These are phyloP conservation scores for Penicillium sp. DNA, from an alignment of 2,329 filamentous ascomycete species.

Conservation along the genomic window DNA sequence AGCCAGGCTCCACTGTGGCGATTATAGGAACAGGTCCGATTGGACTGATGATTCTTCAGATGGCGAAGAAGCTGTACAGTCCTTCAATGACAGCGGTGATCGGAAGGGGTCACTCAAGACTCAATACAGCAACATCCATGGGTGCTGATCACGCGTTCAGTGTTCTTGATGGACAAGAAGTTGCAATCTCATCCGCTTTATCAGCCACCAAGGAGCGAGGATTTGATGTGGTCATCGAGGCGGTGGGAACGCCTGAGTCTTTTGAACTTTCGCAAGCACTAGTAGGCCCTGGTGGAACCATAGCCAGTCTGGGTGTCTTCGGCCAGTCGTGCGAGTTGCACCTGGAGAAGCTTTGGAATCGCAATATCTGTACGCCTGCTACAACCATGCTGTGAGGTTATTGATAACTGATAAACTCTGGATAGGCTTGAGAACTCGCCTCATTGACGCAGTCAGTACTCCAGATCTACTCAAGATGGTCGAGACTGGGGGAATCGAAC, in stretches of 20 bases:
- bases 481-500: slow-evolving; percentile 3
- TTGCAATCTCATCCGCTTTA: slow-evolving; percentile 30
- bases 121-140: slow-evolving; percentile 48
- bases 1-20: slow-evolving; percentile 52
- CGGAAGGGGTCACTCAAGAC: slow-evolving; percentile 50
- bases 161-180: slow-evolving; percentile 35
- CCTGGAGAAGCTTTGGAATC: slow-evolving; percentile 54
- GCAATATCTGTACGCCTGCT: slow-evolving; percentile 47
- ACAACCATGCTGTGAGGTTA: neutral
- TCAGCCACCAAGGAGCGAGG: slow-evolving; percentile 51
- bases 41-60: slow-evolving; percentile 53
- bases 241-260: slow-evolving; percentile 54
- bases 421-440: neutral
- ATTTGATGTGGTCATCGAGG: slow-evolving; percentile 58
- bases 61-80: slow-evolving; percentile 49
- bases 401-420: neutral
- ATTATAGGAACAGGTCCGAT: slow-evolving; percentile 57
- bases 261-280: slow-evolving; percentile 55
- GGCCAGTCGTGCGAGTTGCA: slow-evolving; percentile 52
- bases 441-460: neutral
- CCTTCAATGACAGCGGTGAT: slow-evolving; percentile 52
- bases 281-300: slow-evolving; percentile 52
- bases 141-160: slow-evolving; percentile 50
- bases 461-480: neutral
- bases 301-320: slow-evolving; percentile 59